Evolutionary conservation across 129 eudicot genomes (phyloP).

Genomic region (Flaveria ramosissima): DNA sequence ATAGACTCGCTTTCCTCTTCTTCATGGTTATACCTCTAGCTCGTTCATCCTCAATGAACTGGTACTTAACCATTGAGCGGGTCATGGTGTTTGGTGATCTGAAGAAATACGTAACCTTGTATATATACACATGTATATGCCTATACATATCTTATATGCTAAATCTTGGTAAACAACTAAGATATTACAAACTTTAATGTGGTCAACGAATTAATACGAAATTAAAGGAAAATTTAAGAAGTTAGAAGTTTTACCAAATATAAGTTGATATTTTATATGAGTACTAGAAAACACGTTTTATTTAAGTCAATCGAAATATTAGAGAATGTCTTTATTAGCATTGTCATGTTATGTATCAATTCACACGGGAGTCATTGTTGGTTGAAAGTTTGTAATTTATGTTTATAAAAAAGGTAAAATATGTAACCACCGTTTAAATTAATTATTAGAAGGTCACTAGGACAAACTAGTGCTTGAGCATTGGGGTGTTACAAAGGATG

Average conservation of each 20-base stretch:
- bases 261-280: no score
- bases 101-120: neutral
- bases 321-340: neutral
- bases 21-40: constrained; percentile 3
- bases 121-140: constrained; percentile 18
- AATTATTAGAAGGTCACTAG: neutral
- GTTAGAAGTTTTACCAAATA: no score
- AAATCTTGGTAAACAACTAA: neutral
- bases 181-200: constrained; percentile 15
- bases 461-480: neutral
- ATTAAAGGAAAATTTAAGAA: neutral
- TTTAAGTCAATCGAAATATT: neutral
- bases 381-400: neutral
- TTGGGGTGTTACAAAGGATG: neutral
- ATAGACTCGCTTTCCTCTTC: constrained; percentile 25
- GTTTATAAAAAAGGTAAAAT: neutral
- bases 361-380: neutral
- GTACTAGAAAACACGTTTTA: neutral
- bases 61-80: constrained; percentile 33
- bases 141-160: neutral
- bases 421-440: neutral
- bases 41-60: constrained; percentile 9
- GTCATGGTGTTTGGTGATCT: constrained; percentile 25
- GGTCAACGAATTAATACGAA: constrained; percentile 24
- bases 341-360: no score